Conservation (phyloP, 495 filamentous ascomycete genomes). For the Choiromyces venosus region DNA sequence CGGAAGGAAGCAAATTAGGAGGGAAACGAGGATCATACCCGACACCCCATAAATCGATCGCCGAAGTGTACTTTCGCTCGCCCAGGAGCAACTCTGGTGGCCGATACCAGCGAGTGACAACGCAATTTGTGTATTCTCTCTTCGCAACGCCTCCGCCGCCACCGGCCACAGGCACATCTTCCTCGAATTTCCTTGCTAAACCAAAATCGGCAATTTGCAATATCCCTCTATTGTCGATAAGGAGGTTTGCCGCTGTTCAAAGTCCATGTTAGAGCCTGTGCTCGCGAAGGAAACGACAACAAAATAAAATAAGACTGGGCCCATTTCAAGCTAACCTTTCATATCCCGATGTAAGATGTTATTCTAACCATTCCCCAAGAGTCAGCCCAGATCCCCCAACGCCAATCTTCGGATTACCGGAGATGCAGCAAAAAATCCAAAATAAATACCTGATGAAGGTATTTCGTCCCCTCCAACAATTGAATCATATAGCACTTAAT, state of each 20-base stretch:
- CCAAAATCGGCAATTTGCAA: slow-evolving; percentile 98
- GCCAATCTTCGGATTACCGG: background rate
- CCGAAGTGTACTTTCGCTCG: slow-evolving; percentile 81
- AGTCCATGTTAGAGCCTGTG: background rate
- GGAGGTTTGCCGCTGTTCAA: slow-evolving; percentile 75
- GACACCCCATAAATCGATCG: slow-evolving; percentile 97
- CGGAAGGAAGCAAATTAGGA: background rate
- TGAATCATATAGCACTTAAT: slow-evolving; percentile 98
- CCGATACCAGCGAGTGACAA: slow-evolving; percentile 95
- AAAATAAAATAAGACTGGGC: background rate
- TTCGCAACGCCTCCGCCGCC: slow-evolving; percentile 76
- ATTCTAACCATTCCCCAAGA: slow-evolving; percentile 47
- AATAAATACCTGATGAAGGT: slow-evolving; percentile 67
- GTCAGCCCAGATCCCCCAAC: slow-evolving; percentile 5
- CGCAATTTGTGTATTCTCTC: slow-evolving; percentile 87
- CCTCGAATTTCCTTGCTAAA: slow-evolving; percentile 87
- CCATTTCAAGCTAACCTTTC: slow-evolving; percentile 56
- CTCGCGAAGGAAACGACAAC: background rate
- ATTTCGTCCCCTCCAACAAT: slow-evolving; percentile 79
- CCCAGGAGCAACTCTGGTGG: slow-evolving; percentile 89
- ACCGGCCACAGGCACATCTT: slow-evolving; percentile 69
- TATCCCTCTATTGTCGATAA: slow-evolving; percentile 91
- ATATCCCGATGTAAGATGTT: slow-evolving; percentile 93
- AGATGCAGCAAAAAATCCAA: background rate
- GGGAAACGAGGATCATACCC: slow-evolving; percentile 55